phyloP scores from a whole-genome alignment of 2,329 filamentous ascomycete species.

The Gremmenia infestans region DNA sequence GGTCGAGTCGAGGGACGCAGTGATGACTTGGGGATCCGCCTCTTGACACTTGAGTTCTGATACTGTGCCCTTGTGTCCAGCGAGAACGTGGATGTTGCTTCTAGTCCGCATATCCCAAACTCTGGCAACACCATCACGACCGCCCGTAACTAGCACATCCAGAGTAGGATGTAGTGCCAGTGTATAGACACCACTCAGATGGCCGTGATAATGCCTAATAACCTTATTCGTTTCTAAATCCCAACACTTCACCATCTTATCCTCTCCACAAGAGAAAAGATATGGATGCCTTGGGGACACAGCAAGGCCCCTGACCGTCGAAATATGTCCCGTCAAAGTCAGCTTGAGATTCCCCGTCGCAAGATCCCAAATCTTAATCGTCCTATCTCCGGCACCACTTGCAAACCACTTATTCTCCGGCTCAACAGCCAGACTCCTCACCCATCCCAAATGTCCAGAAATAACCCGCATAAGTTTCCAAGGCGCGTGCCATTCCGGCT shows the following conservation, averaged over 20 bases:
- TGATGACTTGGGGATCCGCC: slow-evolving; percentile 93
- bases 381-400: slow-evolving; percentile 88
- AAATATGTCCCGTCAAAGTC: slow-evolving; percentile 91
- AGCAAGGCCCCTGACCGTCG: slow-evolving; percentile 84
- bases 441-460: slow-evolving; percentile 94
- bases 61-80: slow-evolving; percentile 87
- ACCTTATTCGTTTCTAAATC: slow-evolving; percentile 99
- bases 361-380: slow-evolving; percentile 98
- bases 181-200: slow-evolving; percentile 93
- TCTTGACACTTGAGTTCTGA: slow-evolving; percentile 89
- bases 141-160: slow-evolving; percentile 91
- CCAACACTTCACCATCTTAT: slow-evolving; percentile 99
- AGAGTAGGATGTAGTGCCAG: slow-evolving; percentile 89
- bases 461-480: slow-evolving; percentile 99
- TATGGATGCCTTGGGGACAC: slow-evolving; percentile 94
- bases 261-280: slow-evolving; percentile 94
- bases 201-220: slow-evolving; percentile 94
- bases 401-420: slow-evolving; percentile 98
- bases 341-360: slow-evolving; percentile 79
- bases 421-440: slow-evolving; percentile 82
- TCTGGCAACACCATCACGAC: slow-evolving; percentile 86
- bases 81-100: slow-evolving; percentile 89
- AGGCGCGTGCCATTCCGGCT: slow-evolving; percentile 93
- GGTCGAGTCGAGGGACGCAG: slow-evolving; percentile 85
- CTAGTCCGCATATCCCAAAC: slow-evolving; percentile 99